Conservation (phyloP, 2,329 filamentous ascomycete genomes). For the Aspergillus sp. region DNA sequence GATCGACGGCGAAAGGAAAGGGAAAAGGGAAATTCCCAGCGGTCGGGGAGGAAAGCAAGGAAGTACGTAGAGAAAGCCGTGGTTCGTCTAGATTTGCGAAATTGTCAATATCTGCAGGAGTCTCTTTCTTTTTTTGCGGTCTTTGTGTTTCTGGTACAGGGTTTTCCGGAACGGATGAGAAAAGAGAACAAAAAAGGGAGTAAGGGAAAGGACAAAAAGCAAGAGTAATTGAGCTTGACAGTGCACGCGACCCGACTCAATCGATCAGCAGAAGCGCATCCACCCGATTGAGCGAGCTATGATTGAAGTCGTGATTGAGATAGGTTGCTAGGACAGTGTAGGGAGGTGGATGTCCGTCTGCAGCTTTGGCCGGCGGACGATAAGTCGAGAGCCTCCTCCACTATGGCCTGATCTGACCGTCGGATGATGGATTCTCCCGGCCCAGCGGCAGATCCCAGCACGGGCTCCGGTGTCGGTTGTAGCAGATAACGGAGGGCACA, state of each 20-base stretch:
- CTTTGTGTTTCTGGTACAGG: too few species aligned
- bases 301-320: too few species aligned
- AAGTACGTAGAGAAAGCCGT: background rate
- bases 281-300: too few species aligned
- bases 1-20: slow-evolving; percentile 32
- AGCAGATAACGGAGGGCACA: background rate
- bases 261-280: too few species aligned
- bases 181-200: background rate
- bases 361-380: too few species aligned
- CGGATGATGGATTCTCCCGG: background rate
- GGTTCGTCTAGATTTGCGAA: background rate
- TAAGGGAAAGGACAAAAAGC: background rate
- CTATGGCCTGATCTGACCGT: background rate
- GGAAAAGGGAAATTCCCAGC: slow-evolving; percentile 28
- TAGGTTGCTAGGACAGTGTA: too few species aligned
- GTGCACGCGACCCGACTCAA: too few species aligned
- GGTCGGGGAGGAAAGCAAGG: slow-evolving; percentile 24
- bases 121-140: too few species aligned
- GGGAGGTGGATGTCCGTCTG: too few species aligned
- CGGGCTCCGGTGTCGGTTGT: background rate
- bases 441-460: background rate
- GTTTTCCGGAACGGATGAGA: background rate
- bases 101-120: too few species aligned
- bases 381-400: background rate
- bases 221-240: too few species aligned